Base-by-base conservation (phyloP, 441 rosid species). In the California macrophylla region DNA sequence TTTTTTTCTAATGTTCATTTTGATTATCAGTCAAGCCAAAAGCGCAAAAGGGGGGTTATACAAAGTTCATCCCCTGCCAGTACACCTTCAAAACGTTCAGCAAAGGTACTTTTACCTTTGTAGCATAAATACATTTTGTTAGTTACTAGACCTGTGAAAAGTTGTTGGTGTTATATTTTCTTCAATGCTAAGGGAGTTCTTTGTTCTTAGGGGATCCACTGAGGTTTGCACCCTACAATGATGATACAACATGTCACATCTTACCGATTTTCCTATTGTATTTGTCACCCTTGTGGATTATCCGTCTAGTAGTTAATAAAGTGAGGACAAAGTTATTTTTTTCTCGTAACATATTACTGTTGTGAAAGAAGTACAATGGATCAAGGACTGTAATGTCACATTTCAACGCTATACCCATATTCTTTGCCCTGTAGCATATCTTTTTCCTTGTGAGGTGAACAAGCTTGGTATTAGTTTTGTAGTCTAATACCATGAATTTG, bases 41-140 rank as follows among this genome's bases (percentile, higher is more conserved):
- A 93, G 80, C 96, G 97, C 75, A 91, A 85, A 82, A 81, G 93
- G 82, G 80, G 62, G 52, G 72, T 77, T 23, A 91, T 81, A 71
- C 77, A 74, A 72, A 79, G 82, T 74, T 81, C 86, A 58, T 67
- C 80, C 52, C 74, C 88, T 68, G 85, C 79, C 65, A 78, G 82
- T 70, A 62, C 83, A 4, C 68, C 89, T 69, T 85, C 88, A 9
- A 86, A 77, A 64, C 83, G 81, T 60, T 85, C 86, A 20, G 73
- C 76, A 29, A 89, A 84, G 96, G 96, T 90, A 83, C 69, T 74
- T 20, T 34, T 32, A 70, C 47, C 66, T 13, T 15, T 9, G 13
- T 38, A 7, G 45, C 45, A 38, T 38, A 38, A 38, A 10, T 38
- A 38, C 9, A 38, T 38, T 7, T 38, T 38, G 9, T 10, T 38